A percentile compares a stretch with the other conserved stretches of the same genome.
Conservation (phyloP, 805 yeast species). For the Saccharomycopsis microspora region DNA sequence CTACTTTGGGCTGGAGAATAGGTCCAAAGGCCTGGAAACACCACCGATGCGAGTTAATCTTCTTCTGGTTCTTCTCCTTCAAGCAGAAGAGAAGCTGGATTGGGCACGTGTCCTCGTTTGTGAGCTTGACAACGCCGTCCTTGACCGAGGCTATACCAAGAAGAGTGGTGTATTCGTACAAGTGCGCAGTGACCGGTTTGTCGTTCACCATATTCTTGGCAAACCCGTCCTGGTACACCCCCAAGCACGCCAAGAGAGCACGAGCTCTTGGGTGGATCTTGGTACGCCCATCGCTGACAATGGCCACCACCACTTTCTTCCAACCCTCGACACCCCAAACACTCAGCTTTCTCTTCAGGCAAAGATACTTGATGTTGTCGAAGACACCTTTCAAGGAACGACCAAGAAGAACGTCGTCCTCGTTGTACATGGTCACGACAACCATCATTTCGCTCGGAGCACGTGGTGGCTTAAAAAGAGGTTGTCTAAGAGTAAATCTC, state of each 20-base stretch:
- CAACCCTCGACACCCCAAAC: constrained; percentile 98
- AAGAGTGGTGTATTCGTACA: constrained; percentile 88
- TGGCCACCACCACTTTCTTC: constrained; percentile 85
- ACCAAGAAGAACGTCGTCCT: constrained; percentile 71
- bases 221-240: constrained; percentile 91
- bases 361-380: constrained; percentile 71
- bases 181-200: constrained; percentile 71
- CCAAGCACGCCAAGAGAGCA: constrained; percentile 75
- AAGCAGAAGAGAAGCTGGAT: constrained; percentile 82
- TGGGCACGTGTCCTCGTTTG: constrained; percentile 89
- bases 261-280: constrained; percentile 72
- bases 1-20: constrained; percentile 69
- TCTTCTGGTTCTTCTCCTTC: constrained; percentile 81
- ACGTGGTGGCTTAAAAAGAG: constrained; percentile 68
- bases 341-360: constrained; percentile 51
- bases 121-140: constrained; percentile 63
- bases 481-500: constrained; percentile 73
- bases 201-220: constrained; percentile 89
- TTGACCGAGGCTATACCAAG: constrained; percentile 73
- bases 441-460: constrained; percentile 69
- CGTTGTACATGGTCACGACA: constrained; percentile 86
- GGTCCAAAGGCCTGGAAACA: constrained; percentile 90
- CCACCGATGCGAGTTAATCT: constrained; percentile 96
- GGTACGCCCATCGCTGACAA: constrained; percentile 86
- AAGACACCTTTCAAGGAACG: constrained; percentile 85